Evolutionary conservation across 768 basidiomycete species (phyloP), one percentile per base, ranked within the genome.

Genomic region (Mycena epipterygia): DNA sequence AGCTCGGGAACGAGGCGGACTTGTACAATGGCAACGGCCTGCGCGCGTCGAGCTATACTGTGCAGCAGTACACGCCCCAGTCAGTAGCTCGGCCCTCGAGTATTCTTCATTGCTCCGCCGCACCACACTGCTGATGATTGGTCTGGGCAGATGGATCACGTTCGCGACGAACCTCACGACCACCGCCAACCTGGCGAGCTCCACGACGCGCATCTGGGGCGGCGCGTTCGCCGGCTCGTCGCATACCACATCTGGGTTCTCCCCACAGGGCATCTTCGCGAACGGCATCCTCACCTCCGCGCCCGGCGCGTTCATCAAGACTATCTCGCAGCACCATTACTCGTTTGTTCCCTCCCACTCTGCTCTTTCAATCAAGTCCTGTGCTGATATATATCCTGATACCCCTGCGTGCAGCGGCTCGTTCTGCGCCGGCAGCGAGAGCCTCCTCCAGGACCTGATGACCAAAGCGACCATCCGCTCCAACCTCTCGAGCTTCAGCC

Each of bases 1-100:
- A 91, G 73, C 84, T 90, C 55, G 90, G 90, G 19, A 90, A 91
- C 59, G 89, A 91, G 78, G 81, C 89, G 0, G 89, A 91, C 75
- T 77, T 90, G 17, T 91, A 89, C 76, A 49, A 32, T 27, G 79
- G 78, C 67, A 88, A 88, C 63, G 87, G 86, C 1, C 75, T 79
- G n/a, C 81, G 89, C 58, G 67, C 81, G 39, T 71, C 74, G 13
- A 75, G 74, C 21, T 89, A 84, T 74, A 85, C 76, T 56, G 76
- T 83, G 29, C 73, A 78, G 17, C 79, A 87, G 77, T 90, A 89
- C 72, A 84, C 88, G 32, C 61, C 75, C 58, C 82, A 90, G 89
- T 90, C 75, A 66, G 86, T 81, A 16, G n/a, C n/a, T n/a, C n/a
- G n/a, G n/a, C n/a, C 41, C 21, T 51, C 27, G 46, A 49, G 37